A percentile compares a stretch with the other conserved stretches of the same genome.
phyloP scores from a whole-genome alignment of 2,329 filamentous ascomycete genomes.

The Alternaria sp. region DNA sequence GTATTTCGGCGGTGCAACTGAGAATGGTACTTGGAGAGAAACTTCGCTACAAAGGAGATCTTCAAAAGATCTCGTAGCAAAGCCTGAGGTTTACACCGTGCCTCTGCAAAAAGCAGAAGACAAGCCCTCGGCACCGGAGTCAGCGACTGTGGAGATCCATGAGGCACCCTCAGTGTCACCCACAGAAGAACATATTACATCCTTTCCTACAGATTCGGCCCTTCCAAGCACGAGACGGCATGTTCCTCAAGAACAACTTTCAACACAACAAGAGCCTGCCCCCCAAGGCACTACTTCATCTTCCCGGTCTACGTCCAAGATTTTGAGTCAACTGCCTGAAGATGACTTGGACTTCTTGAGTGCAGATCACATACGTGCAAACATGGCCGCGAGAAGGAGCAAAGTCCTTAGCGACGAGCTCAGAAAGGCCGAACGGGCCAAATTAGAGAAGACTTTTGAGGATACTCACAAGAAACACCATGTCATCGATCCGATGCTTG shows the following conservation, averaged over 20 bases:
- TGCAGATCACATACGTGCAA: constrained; percentile 53
- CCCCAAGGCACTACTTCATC: not conserved
- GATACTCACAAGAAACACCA: constrained; percentile 17
- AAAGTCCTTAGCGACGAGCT: constrained; percentile 20
- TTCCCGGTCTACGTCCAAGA: constrained; percentile 32
- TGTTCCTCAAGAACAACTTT: not conserved
- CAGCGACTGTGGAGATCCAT: not conserved
- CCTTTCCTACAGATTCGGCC: not conserved
- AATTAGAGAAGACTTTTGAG: constrained; percentile 41
- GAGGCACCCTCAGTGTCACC: not conserved
- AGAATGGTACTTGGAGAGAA: constrained; percentile 33
- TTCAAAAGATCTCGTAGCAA: not conserved
- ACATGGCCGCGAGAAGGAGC: constrained; percentile 46
- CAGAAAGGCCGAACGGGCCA: constrained; percentile 25
- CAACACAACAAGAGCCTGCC: not conserved
- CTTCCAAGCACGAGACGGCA: not conserved
- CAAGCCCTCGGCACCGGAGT: not conserved
- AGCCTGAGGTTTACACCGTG: not conserved
- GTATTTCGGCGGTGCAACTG: not conserved
- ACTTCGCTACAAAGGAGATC: constrained; percentile 30
- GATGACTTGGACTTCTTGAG: constrained; percentile 54
- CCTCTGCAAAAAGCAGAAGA: not conserved
- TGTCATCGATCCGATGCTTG: constrained; percentile 31
- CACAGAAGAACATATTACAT: not conserved
- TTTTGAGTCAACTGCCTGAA: constrained; percentile 45